phyloP scores from a whole-genome alignment of 163 green algal genomes.

The Scenedesmus sp. region DNA sequence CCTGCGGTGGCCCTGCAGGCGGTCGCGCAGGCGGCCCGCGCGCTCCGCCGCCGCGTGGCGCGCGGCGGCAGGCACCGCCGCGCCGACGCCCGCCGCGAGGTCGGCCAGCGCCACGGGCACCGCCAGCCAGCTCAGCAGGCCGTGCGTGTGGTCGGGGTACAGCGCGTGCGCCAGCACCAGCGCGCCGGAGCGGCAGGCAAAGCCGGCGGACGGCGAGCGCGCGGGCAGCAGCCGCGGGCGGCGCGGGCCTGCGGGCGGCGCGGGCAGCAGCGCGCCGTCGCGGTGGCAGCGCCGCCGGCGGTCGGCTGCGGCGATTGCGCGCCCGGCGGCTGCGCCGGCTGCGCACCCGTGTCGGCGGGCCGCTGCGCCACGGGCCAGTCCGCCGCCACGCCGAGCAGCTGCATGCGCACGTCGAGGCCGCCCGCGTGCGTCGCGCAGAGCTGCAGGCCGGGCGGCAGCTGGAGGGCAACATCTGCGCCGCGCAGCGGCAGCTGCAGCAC shows the following conservation, averaged over 20 bases:
- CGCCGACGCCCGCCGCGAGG: background rate
- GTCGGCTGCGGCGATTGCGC: background rate
- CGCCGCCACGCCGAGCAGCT: constrained; percentile 11
- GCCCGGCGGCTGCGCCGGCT: background rate
- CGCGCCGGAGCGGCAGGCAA: background rate
- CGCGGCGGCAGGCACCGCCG: background rate
- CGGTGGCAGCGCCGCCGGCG: no score
- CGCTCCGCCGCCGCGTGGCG: background rate
- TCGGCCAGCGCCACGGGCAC: constrained; percentile 35
- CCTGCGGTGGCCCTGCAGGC: constrained; percentile 13
- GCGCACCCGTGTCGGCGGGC: no score
- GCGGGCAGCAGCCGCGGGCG: constrained; percentile 25
- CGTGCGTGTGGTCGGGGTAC: constrained; percentile 20
- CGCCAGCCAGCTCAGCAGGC: constrained; percentile 12
- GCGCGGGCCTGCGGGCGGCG: background rate
- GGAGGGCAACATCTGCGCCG: constrained; percentile 5
- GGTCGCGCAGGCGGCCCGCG: background rate
- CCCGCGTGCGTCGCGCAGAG: constrained; percentile 22
- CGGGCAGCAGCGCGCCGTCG: background rate
- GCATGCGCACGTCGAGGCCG: constrained; percentile 20
- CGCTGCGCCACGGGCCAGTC: constrained; percentile 35
- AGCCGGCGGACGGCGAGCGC: constrained; percentile 4
- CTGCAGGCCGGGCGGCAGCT: constrained; percentile 24
- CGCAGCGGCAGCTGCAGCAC: constrained; percentile 15
- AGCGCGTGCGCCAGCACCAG: constrained; percentile 36